Conservation (phyloP, 1,139 yeast genomes). For the Candida labiduridarum region DNA sequence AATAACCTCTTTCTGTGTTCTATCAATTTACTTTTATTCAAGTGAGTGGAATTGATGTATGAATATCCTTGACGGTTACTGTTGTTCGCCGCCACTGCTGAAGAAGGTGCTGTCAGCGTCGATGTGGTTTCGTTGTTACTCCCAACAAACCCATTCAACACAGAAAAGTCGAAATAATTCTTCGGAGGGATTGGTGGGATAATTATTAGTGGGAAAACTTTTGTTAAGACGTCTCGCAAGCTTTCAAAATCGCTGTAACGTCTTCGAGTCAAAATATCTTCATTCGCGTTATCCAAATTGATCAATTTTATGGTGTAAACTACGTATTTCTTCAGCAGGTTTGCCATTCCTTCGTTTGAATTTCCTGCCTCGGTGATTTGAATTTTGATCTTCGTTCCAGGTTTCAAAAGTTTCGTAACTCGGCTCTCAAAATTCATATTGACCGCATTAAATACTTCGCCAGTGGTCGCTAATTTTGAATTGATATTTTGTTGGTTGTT, state of each 20-base stretch:
- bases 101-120: conserved; percentile 7
- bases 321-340: conserved; percentile 64
- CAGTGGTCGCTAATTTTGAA: conserved; percentile 5
- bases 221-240: conserved; percentile 66
- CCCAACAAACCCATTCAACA: conserved; percentile 39
- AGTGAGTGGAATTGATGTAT: conserved; percentile 47
- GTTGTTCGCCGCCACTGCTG: conserved; percentile 6
- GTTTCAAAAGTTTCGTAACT: conserved; percentile 37
- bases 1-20: conserved; percentile 77
- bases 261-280: conserved; percentile 65
- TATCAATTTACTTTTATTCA: conserved; percentile 42
- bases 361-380: conserved; percentile 77
- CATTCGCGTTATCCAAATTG: conserved; percentile 22
- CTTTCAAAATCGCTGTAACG: conserved; percentile 93
- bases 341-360: conserved; percentile 68
- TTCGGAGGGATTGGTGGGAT: conserved; percentile 97
- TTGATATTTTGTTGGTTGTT: conserved; percentile 9
- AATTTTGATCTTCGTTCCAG: conserved; percentile 39
- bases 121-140: conserved; percentile 4
- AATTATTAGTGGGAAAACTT: conserved; percentile 77
- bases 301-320: conserved; percentile 75
- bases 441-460: conserved; percentile 29
- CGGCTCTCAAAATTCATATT: conserved; percentile 42
- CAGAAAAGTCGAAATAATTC: conserved; percentile 52
- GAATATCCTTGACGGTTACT: conserved; percentile 26